Conservation (phyloP, 129 eudicot species). For the Mikania micrantha region DNA sequence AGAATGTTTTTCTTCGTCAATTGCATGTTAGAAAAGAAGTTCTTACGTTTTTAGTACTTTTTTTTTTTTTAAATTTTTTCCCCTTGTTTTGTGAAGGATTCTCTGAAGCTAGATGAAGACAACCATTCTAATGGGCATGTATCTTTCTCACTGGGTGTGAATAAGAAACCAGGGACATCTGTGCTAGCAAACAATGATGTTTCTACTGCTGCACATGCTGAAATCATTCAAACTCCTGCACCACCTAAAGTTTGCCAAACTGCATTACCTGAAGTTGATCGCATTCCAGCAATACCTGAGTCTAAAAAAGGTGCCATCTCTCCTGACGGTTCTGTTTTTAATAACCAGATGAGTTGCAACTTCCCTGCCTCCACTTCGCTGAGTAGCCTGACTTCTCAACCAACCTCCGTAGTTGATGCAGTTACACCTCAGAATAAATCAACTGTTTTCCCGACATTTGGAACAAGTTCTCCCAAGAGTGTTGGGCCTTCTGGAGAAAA, state of each 20-base stretch:
- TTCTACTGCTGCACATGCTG: conserved; percentile 18
- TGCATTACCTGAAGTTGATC: conserved; percentile 3
- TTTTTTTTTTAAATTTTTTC: conserved; percentile 11
- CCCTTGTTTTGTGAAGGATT: conserved; percentile 37
- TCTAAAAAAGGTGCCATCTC: conserved; percentile 11
- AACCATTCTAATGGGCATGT: conserved; percentile 37
- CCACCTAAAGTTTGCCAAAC: not conserved
- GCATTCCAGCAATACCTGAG: conserved; percentile 8
- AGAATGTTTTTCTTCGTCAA: not conserved
- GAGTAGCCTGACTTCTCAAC: conserved; percentile 15
- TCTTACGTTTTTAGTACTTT: too few species aligned
- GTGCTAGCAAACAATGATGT: conserved; percentile 11
- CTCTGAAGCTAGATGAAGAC: conserved; percentile 40
- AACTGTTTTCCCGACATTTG: conserved; percentile 19
- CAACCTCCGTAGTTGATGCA: conserved; percentile 9
- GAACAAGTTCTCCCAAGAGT: conserved; percentile 18
- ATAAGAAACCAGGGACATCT: conserved; percentile 16
- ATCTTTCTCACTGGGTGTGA: conserved; percentile 4
- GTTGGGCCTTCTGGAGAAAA: conserved; percentile 13
- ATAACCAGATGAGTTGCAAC: conserved; percentile 16
- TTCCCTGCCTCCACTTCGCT: conserved; percentile 23
- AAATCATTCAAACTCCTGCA: conserved; percentile 8
- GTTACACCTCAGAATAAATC: conserved; percentile 24
- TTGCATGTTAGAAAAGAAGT: not conserved
- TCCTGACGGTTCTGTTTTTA: conserved; percentile 13